A percentile compares a stretch with the other conserved stretches of the same genome.
Conservation (phyloP, 2,329 filamentous ascomycete genomes). For the Chrysosporium keratinophilum region DNA sequence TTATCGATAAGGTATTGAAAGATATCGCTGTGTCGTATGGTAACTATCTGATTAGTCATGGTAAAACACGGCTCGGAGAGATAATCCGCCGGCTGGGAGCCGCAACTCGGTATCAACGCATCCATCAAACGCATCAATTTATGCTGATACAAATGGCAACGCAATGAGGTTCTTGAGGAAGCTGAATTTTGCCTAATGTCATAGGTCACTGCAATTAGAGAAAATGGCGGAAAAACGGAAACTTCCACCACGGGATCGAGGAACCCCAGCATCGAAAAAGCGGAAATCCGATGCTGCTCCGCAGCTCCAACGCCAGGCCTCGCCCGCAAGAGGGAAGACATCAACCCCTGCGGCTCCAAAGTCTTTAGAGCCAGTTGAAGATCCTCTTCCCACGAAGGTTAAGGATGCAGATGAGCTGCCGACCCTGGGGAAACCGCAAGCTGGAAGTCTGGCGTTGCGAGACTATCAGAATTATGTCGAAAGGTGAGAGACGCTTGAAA, state of each 20-base stretch:
- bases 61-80: no score
- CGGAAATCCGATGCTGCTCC: slow-evolving; percentile 33
- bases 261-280: slow-evolving; percentile 33
- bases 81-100: no score
- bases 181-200: no score
- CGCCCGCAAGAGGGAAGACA: slow-evolving; percentile 27
- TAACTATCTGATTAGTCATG: neutral
- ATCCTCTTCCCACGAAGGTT: slow-evolving; percentile 43
- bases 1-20: slow-evolving; percentile 5
- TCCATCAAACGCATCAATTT: no score
- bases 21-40: neutral
- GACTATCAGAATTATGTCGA: slow-evolving; percentile 53
- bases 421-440: slow-evolving; percentile 43
- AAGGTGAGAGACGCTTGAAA: slow-evolving; percentile 30
- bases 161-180: no score
- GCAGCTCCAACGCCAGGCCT: slow-evolving; percentile 25
- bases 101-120: no score
- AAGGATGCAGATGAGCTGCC: slow-evolving; percentile 46
- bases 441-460: slow-evolving; percentile 36
- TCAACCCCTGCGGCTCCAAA: slow-evolving; percentile 22
- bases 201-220: neutral
- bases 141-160: no score
- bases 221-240: slow-evolving; percentile 37
- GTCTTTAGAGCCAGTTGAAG: slow-evolving; percentile 28
- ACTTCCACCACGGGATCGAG: slow-evolving; percentile 34